These are phyloP conservation scores for Bryoerythrophyllum caledonicum DNA, from an alignment of 225 moss, liverwort and hornwort species.

Conservation along the genomic window DNA sequence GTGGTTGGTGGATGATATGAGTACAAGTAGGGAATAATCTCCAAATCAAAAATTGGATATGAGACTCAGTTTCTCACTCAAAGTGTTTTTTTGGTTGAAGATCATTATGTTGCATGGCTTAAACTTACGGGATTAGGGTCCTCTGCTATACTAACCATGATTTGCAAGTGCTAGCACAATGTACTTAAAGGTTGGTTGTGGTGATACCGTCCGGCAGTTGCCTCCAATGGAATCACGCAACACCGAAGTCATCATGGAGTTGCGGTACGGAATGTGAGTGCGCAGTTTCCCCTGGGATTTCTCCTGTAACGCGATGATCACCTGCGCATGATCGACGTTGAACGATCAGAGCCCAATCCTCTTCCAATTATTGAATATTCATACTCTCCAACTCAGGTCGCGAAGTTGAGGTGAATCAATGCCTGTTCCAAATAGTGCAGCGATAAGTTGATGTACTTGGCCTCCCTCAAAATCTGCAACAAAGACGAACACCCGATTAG, in stretches of 20 bases:
- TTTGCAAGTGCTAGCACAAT: no score
- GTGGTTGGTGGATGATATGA: no score
- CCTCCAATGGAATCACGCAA: constrained; percentile 89
- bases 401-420: no score
- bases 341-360: not conserved
- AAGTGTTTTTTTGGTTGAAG: no score
- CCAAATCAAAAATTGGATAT: no score
- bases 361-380: not conserved
- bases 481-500: not conserved
- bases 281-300: constrained; percentile 68
- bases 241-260: constrained; percentile 93
- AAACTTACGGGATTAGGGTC: no score
- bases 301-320: constrained; percentile 85
- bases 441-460: constrained; percentile 87
- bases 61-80: no score
- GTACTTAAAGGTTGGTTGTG: not conserved
- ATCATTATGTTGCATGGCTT: no score
- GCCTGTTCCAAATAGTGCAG: constrained; percentile 88
- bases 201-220: constrained; percentile 73
- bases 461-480: constrained; percentile 67
- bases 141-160: no score
- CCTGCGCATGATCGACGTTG: constrained; percentile 45
- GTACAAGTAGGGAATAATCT: no score
- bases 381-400: no score
- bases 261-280: constrained; percentile 85